A percentile compares a stretch with the other conserved stretches of the same genome.
phyloP scores from a whole-genome alignment of 2,329 filamentous ascomycete species.

The Sclerotinia nivalis region DNA sequence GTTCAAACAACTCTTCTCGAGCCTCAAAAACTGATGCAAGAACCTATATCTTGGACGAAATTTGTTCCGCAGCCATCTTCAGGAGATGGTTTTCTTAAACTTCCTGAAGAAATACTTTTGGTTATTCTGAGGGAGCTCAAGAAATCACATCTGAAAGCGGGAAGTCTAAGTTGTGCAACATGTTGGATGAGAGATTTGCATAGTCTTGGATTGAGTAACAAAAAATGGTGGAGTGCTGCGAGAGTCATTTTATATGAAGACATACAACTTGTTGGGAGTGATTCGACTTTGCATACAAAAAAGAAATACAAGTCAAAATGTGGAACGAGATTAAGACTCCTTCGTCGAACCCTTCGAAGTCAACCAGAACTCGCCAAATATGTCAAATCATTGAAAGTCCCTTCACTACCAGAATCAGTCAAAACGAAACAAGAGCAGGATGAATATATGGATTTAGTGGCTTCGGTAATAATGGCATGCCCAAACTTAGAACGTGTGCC shows the following conservation, averaged over 20 bases:
- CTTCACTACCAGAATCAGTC: constrained; percentile 47
- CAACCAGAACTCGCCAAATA: constrained; percentile 55
- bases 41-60: constrained; percentile 27
- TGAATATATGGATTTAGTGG: constrained; percentile 58
- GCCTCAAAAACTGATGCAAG: constrained; percentile 22
- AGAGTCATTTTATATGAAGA: constrained; percentile 49
- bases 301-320: constrained; percentile 56
- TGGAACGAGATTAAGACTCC: constrained; percentile 55
- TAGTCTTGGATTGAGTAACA: constrained; percentile 51
- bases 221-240: constrained; percentile 55
- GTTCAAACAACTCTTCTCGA: constrained; percentile 15
- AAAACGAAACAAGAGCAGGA: constrained; percentile 43
- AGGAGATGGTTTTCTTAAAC: constrained; percentile 56
- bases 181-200: constrained; percentile 65
- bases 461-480: constrained; percentile 63
- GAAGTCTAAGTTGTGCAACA: constrained; percentile 58
- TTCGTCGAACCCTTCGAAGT: constrained; percentile 58
- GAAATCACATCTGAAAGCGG: constrained; percentile 50
- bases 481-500: constrained; percentile 62
- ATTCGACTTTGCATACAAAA: constrained; percentile 52
- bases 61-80: constrained; percentile 14
- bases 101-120: constrained; percentile 60
- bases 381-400: constrained; percentile 60
- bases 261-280: constrained; percentile 59
- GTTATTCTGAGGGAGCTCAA: constrained; percentile 57